Percentiles rank a stretch among this genome's conserved stretches.
Evolutionary conservation across 2,329 filamentous ascomycete genomes (phyloP).

Genomic region (Pseudocercospora eumusae): DNA sequence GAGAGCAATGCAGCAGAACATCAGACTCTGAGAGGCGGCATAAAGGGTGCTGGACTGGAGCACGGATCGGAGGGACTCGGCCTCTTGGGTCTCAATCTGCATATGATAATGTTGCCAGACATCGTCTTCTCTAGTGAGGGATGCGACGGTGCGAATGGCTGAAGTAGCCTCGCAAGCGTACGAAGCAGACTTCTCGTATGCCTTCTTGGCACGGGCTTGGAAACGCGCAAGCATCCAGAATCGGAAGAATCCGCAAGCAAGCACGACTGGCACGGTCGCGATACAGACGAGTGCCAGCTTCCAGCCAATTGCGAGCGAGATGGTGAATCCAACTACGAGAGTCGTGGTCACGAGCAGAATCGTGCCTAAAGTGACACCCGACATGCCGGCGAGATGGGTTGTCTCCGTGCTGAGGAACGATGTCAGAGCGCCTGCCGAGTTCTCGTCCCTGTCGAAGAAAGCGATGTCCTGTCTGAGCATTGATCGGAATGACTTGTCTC

Average conservation of each 20-base stretch:
- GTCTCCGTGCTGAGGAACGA: constrained; percentile 88
- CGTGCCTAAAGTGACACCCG: constrained; percentile 83
- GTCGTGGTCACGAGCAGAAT: constrained; percentile 80
- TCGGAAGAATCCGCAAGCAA: constrained; percentile 81
- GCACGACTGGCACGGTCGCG: constrained; percentile 72
- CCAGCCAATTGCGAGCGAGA: constrained; percentile 79
- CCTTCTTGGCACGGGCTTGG: constrained; percentile 73
- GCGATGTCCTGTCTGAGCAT: constrained; percentile 91
- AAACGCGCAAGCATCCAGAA: constrained; percentile 83
- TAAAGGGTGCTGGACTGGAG: constrained; percentile 77
- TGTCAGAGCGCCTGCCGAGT: constrained; percentile 84
- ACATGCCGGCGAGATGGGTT: constrained; percentile 83
- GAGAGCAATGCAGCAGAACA: constrained; percentile 80
- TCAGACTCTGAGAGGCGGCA: constrained; percentile 78
- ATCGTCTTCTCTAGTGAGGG: constrained; percentile 81
- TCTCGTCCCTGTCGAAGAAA: constrained; percentile 88
- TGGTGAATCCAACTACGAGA: constrained; percentile 68
- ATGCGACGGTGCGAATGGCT: constrained; percentile 89
- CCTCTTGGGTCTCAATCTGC: constrained; percentile 67
- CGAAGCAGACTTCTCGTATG: constrained; percentile 77
- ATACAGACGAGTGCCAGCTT: constrained; percentile 83
- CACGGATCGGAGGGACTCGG: constrained; percentile 69
- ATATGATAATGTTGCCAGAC: constrained; percentile 71
- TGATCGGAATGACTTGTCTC: constrained; percentile 77
- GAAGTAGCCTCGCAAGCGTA: constrained; percentile 93